Base-by-base conservation (phyloP, 352 stramenopile genomes). In the Albugo laibachii region DNA sequence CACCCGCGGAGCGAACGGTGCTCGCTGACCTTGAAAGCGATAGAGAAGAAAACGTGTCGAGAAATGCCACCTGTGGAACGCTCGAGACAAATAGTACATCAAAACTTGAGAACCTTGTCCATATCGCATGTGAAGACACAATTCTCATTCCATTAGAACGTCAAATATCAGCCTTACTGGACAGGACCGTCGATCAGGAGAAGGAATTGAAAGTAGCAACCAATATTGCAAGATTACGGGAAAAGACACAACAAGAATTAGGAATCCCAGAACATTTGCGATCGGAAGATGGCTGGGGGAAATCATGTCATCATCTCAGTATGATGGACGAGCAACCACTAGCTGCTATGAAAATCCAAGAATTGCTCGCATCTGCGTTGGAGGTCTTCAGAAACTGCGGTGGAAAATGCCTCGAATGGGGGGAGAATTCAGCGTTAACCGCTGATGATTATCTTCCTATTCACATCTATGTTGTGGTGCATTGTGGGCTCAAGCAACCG, bases 391-490 rank as follows among this genome's bases (percentile, higher is more conserved):
- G 72, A 50, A 81, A 61, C 45, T 85, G 73, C 42, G 69, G 68
- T 13, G 72, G 81, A 49, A 85, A 84, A 50, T 75, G 80, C 40
- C 56, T 84, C 15, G 75, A 83, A 41, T 88, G 69, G 69, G 60
- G 62, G 20, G 68, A 80, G 18, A 37, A 41, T 12, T 12, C 20
- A 37, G 38, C 12, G 38, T 58, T 89, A 20, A 81, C 70, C 13
- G 77, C 77, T 27, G 77, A 91, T 48, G 77, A 91, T 47, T 85
- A 84, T 54, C 56, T 91, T 19, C 77, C 77, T 18, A 87, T 91
- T 50, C 74, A 87, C 57, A 87, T 91, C 48, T 87, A 81, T 60
- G 74, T 85, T 31, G 74, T 87, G 27, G 68, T 83, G 36, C 78
- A 83, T 55, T 77, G 66, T 46, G 70, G 69, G 0, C 49, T 91